Evolutionary conservation across 208 protist species (phyloP).

Genomic region (Balamuthia mandrillaris): DNA sequence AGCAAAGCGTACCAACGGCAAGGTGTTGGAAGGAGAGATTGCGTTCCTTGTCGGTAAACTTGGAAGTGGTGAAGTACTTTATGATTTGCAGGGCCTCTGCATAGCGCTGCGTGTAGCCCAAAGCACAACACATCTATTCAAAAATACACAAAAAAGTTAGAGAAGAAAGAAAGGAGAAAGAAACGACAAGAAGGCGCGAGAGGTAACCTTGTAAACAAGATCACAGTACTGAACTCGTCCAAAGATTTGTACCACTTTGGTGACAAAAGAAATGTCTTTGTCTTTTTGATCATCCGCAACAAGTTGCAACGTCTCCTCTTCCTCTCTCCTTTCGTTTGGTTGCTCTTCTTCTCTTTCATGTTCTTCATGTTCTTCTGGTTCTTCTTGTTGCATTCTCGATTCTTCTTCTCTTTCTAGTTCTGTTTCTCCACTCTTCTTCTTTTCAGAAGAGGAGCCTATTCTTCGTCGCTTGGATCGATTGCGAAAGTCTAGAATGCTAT

Average conservation of each 20-base stretch:
- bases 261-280: too few relatives aligned
- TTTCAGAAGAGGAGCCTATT: too few relatives aligned
- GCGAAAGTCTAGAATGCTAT: too few relatives aligned
- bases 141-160: not conserved
- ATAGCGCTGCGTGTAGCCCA: not conserved
- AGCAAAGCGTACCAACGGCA: not conserved
- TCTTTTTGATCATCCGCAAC: slow-evolving; percentile 28
- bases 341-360: not conserved
- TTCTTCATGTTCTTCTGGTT: not conserved
- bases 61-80: slow-evolving; percentile 8
- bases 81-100: not conserved
- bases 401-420: not conserved
- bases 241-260: slow-evolving; percentile 8
- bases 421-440: not conserved
- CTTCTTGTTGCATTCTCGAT: not conserved
- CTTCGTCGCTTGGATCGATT: not conserved
- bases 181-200: not conserved
- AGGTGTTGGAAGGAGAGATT: not conserved
- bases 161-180: not conserved
- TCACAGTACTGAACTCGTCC: not conserved
- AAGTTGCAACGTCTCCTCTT: not conserved
- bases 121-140: not conserved
- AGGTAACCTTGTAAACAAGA: slow-evolving; percentile 23
- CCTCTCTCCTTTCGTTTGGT: not conserved
- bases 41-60: not conserved